phyloP scores from a whole-genome alignment of 495 filamentous ascomycete species.

The Cairneyella variabilis region DNA sequence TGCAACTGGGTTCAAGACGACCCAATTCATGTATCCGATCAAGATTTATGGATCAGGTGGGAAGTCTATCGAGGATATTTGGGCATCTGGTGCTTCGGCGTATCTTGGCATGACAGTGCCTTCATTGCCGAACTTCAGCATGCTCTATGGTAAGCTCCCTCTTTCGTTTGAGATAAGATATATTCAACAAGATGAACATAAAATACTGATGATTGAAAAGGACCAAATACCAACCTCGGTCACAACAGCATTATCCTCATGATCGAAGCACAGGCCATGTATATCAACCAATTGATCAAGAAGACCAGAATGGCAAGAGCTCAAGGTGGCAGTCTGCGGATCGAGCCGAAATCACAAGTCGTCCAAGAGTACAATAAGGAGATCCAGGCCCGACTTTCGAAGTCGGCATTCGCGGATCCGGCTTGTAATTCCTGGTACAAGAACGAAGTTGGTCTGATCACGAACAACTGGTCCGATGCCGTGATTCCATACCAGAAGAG shows the following conservation, averaged over 20 bases:
- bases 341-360: conserved; percentile 34
- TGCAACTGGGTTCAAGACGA: conserved; percentile 53
- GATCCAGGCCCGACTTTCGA: conserved; percentile 40
- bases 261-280: conserved; percentile 55
- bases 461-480: conserved; percentile 52
- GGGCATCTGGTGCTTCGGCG: conserved; percentile 42
- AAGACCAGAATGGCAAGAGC: conserved; percentile 34
- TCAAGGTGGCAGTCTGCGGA: conserved; percentile 33
- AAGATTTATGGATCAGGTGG: conserved; percentile 42
- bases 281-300: conserved; percentile 43
- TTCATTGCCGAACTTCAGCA: conserved; percentile 52
- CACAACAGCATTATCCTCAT: conserved; percentile 56
- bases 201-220: too few species aligned
- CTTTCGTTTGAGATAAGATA: too few species aligned
- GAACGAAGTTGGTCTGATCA: conserved; percentile 46
- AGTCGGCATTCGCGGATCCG: conserved; percentile 47
- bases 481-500: conserved; percentile 48
- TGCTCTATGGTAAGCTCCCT: conserved; percentile 52
- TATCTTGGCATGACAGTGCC: conserved; percentile 45
- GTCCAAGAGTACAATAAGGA: conserved; percentile 41
- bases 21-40: conserved; percentile 54
- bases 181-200: too few species aligned
- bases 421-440: conserved; percentile 57
- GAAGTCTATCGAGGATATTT: conserved; percentile 41
- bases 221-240: conserved; percentile 52